Conservation (phyloP, 2,329 filamentous ascomycete genomes). For the Talaromyces sp. region DNA sequence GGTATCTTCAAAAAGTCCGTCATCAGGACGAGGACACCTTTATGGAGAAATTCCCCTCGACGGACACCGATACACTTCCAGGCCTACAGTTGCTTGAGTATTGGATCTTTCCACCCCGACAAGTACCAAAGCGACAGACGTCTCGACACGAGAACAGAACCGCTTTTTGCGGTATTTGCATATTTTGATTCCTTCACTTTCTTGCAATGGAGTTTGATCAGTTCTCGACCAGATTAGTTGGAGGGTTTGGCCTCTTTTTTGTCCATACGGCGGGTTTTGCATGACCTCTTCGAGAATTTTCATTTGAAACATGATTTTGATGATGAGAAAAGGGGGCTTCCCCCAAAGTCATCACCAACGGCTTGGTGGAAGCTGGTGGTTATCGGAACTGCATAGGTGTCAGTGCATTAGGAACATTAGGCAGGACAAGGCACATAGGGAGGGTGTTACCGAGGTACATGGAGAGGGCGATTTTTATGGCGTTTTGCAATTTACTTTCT, state of each 20-base stretch:
- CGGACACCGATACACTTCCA: constrained; percentile 10
- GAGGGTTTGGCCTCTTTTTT: neutral
- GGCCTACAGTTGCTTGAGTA: constrained; percentile 19
- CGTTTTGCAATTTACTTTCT: neutral
- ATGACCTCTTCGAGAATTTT: constrained; percentile 2
- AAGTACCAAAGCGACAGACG: constrained; percentile 14
- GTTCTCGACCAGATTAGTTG: neutral
- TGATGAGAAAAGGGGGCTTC: neutral
- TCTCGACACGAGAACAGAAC: neutral
- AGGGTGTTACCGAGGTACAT: constrained; percentile 1
- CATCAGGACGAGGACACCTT: constrained; percentile 19
- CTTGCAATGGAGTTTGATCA: neutral
- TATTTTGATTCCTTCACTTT: neutral
- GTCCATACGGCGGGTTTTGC: constrained; percentile 7
- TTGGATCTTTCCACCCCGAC: neutral
- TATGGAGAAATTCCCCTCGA: constrained; percentile 30
- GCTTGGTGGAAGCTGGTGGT: neutral
- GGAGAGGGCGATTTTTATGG: neutral
- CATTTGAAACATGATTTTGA: neutral
- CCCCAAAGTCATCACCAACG: neutral
- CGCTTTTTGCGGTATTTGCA: constrained; percentile 4
- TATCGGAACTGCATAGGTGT: constrained; percentile 2
- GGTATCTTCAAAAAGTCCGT: constrained; percentile 24
- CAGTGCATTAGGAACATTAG: constrained; percentile 1
- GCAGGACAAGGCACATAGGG: neutral